Evolutionary conservation across 805 yeast species (phyloP), one percentile per base, ranked within the genome.

Genomic region (Lachancea waltii): DNA sequence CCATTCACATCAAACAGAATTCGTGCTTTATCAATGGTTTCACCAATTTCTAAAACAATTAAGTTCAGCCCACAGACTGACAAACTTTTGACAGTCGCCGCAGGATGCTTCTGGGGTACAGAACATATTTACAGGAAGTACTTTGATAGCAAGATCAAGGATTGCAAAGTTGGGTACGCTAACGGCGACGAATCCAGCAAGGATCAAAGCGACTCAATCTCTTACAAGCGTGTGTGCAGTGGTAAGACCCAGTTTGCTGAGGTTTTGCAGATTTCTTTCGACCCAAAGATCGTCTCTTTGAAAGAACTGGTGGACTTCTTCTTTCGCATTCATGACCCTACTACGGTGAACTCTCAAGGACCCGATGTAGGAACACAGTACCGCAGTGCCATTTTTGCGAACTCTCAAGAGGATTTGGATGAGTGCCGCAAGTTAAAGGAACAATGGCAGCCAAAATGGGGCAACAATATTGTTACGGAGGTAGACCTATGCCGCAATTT

Each of bases 261-360:
- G 59, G 79, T 84, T 5, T 63, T 90, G 15, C 96, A 90, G 60
- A 68, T 90, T 9, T 69, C 90, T 1, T 92, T 75, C 53, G 89
- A 87, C 51, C 95, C 96, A 17, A 46, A 69, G 3, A 47, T 60
- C n/a, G 69, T 85, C 2, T 44, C 74, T 3, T 69, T 77, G 51
- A 72, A 63, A 40, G 84, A 81, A 20, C 63, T 90, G 31, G 62
- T 85, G 30, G 89, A 81, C 40, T 85, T 89, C 49, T 92, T 90
- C 68, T 89, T 86, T 67, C 70, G 81, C 52, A 85, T 86, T 59
- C 98, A 90, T 60, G 97, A 92, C 62, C 97, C 98, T 33, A 92
- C 97, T 2, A 80, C 87, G 2, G 44, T 71, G 37, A 77, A 89
- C 53, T 55, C 73, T 2, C 97, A 92, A 62, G 98, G 98, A 3